Evolutionary conservation across 345 rosid genomes (phyloP), one percentile per base, ranked within the genome.

Genomic region (Eucalyptus curtisii): DNA sequence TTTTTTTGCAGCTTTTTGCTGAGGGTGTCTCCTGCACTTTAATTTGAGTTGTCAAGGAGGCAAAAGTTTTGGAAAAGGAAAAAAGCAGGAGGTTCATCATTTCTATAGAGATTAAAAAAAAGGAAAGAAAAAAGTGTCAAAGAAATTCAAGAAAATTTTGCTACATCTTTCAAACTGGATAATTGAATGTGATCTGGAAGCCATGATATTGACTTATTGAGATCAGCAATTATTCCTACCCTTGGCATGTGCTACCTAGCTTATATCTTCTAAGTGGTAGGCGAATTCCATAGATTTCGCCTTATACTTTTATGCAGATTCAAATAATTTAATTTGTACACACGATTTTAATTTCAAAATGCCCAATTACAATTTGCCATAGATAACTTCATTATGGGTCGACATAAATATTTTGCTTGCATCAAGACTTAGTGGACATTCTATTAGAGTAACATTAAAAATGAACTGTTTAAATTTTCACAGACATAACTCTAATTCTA

Each of bases 41-140:
- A 94, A 92, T 94, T 95, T 94, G 95, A 94, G 94, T 91, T 92
- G 95, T 88, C 92, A 89, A 88, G 89, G 95, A 92, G 93, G 90
- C 93, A 94, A 91, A 87, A 86, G 91, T 81, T 84, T 48, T 55
- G 81, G 15, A 44, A 49, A 40, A 31, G n/a, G 45, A 82, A 55
- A 61, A 68, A 81, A 88, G 52, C 33, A 79, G 84, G 15, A 40
- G 84, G 20, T 76, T 40, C 12, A 76, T 76, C 84, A 76, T 76
- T 40, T 76, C 84, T 11, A 22, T n/a, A n/a, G n/a, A n/a, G n/a
- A n/a, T 22, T 55, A 0, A 76, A 24, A 37, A 76, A 40, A 13
- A 8, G 24, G 13, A 33, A 33, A 17, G 3, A 64, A 64, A 68
- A 33, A 31, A 33, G 44, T 17, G 80, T 19, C 80, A 9, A 68